A percentile compares a stretch with the other conserved stretches of the same genome.
Conservation (phyloP, 2,329 filamentous ascomycete species). For the Cercospora sp. region DNA sequence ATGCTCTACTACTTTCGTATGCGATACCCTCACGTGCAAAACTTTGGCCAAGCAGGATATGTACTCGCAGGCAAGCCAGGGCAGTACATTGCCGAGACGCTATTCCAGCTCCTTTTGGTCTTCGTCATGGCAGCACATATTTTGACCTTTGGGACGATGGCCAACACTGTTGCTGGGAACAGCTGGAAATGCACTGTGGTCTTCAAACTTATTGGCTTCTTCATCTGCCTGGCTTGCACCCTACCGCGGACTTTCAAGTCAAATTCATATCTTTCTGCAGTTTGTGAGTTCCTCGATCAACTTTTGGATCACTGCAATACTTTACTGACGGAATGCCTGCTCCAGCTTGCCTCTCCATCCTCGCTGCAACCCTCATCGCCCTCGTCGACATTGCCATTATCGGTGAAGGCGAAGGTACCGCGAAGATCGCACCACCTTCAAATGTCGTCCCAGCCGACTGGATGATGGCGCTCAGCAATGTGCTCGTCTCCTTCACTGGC, state of each 20-base stretch:
- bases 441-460: slow-evolving; percentile 40
- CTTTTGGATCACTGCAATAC: not conserved
- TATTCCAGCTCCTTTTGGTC: slow-evolving; percentile 16
- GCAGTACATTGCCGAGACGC: slow-evolving; percentile 59
- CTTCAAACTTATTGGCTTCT: slow-evolving; percentile 61
- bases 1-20: slow-evolving; percentile 61
- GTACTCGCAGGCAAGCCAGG: slow-evolving; percentile 62
- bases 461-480: slow-evolving; percentile 60
- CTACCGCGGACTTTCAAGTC: slow-evolving; percentile 64
- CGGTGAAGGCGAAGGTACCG: slow-evolving; percentile 43
- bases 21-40: slow-evolving; percentile 59
- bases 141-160: slow-evolving; percentile 68
- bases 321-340: slow-evolving; percentile 8
- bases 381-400: slow-evolving; percentile 47
- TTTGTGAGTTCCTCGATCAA: slow-evolving; percentile 46
- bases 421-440: slow-evolving; percentile 44
- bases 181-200: slow-evolving; percentile 60
- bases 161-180: slow-evolving; percentile 63
- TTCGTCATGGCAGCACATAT: slow-evolving; percentile 67
- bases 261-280: slow-evolving; percentile 62
- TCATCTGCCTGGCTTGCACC: slow-evolving; percentile 60
- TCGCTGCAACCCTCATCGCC: slow-evolving; percentile 61
- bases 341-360: slow-evolving; percentile 62
- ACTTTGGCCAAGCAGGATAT: slow-evolving; percentile 67
- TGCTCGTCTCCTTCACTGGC: slow-evolving; percentile 65